phyloP scores from a whole-genome alignment of 768 basidiomycete genomes.

The Cubamyces lactineus region DNA sequence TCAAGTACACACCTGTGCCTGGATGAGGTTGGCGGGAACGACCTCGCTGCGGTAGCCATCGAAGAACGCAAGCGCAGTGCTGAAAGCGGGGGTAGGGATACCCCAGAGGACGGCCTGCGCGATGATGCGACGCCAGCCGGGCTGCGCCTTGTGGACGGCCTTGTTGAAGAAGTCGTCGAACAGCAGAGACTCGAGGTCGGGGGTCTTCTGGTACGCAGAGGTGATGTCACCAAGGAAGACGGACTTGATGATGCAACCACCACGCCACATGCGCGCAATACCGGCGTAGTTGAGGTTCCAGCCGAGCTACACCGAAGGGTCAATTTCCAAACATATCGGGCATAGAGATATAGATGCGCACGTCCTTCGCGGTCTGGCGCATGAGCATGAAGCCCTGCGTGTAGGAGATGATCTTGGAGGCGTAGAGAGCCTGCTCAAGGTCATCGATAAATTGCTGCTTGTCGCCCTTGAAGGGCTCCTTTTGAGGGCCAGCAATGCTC shows the following conservation, averaged over 20 bases:
- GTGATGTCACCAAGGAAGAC: constrained; percentile 96
- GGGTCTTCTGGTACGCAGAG: constrained; percentile 84
- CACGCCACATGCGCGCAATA: constrained; percentile 99
- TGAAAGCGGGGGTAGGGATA: constrained; percentile 96
- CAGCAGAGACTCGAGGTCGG: constrained; percentile 85
- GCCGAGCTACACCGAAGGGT: constrained; percentile 45
- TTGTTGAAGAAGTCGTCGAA: constrained; percentile 99
- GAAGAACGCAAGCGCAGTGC: constrained; percentile 97
- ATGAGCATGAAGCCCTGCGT: constrained; percentile 99
- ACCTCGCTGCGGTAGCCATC: constrained; percentile 97
- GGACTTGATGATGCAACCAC: constrained; percentile 96
- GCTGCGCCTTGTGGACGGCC: constrained; percentile 92
- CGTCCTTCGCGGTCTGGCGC: constrained; percentile 97
- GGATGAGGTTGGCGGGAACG: constrained; percentile 91
- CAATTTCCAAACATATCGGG: neutral
- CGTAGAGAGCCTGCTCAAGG: constrained; percentile 98
- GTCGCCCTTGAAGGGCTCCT: constrained; percentile 94
- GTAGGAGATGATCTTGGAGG: constrained; percentile 99
- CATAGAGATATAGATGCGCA: constrained; percentile 31
- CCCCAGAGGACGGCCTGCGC: constrained; percentile 98
- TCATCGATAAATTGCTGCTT: constrained; percentile 99
- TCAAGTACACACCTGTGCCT: constrained; percentile 73
- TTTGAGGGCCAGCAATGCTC: constrained; percentile 86
- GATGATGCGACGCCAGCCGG: constrained; percentile 96
- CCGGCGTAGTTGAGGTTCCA: constrained; percentile 99